phyloP scores from a whole-genome alignment of 345 rosid genomes.

The Bruguiera sexangula region DNA sequence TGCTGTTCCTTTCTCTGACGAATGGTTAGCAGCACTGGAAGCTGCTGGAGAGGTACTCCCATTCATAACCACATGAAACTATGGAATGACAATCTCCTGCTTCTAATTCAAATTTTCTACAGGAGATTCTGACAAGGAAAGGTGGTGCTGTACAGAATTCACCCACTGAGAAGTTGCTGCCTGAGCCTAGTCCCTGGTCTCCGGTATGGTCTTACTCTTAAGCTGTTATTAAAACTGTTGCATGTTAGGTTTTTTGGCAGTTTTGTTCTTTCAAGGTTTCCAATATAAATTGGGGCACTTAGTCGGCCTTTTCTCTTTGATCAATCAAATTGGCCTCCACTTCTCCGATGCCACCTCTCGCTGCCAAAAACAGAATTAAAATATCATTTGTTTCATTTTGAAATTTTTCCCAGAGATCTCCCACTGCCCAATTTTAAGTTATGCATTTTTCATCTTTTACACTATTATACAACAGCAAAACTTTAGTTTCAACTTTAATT shows the following conservation, averaged over 20 bases:
- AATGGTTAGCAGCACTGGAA: conserved; percentile 90
- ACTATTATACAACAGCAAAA: no score
- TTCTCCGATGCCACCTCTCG: no score
- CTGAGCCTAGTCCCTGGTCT: conserved; percentile 91
- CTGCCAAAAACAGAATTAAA: no score
- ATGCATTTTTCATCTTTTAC: no score
- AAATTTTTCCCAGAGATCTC: no score
- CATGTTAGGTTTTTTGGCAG: neutral
- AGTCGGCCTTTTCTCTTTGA: no score
- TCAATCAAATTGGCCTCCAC: no score
- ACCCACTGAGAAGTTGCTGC: conserved; percentile 65
- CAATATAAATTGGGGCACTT: neutral
- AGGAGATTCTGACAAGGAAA: conserved; percentile 80
- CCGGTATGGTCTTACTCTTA: conserved; percentile 50
- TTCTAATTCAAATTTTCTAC: conserved; percentile 22
- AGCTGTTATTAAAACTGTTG: neutral
- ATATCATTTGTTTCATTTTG: no score
- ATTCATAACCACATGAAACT: neutral
- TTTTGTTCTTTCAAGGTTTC: neutral
- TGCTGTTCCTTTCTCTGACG: conserved; percentile 86
- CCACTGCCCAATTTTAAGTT: no score
- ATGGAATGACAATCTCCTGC: neutral
- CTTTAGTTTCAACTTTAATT: no score
- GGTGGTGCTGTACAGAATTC: conserved; percentile 86
- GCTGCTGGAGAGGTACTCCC: conserved; percentile 90